These are phyloP conservation scores for Spizellomyces punctatus DNA, from an alignment of 192 early-diverging fungal species.

Conservation along the genomic window DNA sequence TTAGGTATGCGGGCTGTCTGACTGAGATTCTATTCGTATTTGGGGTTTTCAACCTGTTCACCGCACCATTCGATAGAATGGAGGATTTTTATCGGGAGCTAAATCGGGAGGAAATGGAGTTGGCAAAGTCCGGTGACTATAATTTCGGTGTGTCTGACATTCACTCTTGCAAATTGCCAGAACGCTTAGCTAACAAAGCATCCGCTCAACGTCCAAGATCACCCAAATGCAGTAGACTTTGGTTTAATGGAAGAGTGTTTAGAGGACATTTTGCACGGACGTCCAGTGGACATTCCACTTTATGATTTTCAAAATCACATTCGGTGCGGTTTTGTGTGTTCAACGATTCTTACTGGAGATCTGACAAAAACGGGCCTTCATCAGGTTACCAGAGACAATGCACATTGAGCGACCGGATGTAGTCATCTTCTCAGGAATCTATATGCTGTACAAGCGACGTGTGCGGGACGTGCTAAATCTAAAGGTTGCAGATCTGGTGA, in stretches of 20 bases:
- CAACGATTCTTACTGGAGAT: no score
- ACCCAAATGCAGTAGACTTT: slow-evolving; percentile 77
- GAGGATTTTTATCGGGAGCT: slow-evolving; percentile 47
- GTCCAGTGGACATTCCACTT: slow-evolving; percentile 55
- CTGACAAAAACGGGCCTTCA: not conserved
- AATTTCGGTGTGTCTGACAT: slow-evolving; percentile 42
- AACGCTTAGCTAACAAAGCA: not conserved
- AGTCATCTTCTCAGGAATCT: slow-evolving; percentile 77
- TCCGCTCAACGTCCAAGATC: slow-evolving; percentile 18
- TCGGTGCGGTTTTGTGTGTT: slow-evolving; percentile 29
- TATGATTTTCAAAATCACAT: slow-evolving; percentile 61
- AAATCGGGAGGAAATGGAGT: slow-evolving; percentile 14
- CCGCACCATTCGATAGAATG: slow-evolving; percentile 18
- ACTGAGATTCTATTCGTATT: not conserved
- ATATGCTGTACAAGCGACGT: slow-evolving; percentile 70
- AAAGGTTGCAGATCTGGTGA: slow-evolving; percentile 56
- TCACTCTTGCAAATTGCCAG: not conserved
- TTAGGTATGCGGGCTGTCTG: slow-evolving; percentile 6
- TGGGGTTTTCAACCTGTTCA: not conserved
- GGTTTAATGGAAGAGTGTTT: slow-evolving; percentile 61
- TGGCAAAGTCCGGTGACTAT: slow-evolving; percentile 32
- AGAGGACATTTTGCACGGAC: slow-evolving; percentile 50
- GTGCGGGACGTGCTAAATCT: slow-evolving; percentile 73
- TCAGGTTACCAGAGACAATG: slow-evolving; percentile 11
- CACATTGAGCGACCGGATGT: slow-evolving; percentile 56